phyloP scores from a whole-genome alignment of 176 grass and related monocot genomes.

The Puccinellia tenuiflora region DNA sequence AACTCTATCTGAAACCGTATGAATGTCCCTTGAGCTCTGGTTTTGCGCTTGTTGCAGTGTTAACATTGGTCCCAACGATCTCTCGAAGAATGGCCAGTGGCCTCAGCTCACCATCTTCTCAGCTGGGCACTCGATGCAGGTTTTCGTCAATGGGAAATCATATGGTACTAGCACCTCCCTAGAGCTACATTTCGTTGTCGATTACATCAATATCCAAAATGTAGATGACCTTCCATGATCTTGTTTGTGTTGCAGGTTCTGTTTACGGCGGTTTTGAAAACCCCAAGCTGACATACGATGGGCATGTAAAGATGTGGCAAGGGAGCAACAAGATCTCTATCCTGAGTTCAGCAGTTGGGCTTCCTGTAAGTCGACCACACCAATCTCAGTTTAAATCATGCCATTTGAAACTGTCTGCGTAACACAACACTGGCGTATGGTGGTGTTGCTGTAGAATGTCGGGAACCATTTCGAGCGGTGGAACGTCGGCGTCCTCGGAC shows the following conservation, averaged over 20 bases:
- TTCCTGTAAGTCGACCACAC: constrained; percentile 58
- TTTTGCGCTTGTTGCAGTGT: constrained; percentile 38
- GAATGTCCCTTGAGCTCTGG: background rate
- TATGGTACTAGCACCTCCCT: constrained; percentile 17
- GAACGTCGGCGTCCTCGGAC: constrained; percentile 82
- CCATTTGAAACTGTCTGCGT: background rate
- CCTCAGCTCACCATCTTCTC: constrained; percentile 64
- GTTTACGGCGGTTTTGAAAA: constrained; percentile 47
- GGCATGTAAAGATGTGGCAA: constrained; percentile 61
- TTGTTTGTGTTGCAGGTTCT: constrained; percentile 32
- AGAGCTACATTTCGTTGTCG: background rate
- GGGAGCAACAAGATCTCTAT: constrained; percentile 95
- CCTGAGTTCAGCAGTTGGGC: constrained; percentile 76
- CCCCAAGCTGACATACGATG: constrained; percentile 50
- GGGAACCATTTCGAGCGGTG: constrained; percentile 80
- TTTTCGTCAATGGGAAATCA: constrained; percentile 80
- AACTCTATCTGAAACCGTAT: background rate
- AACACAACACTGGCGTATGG: background rate
- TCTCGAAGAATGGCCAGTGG: constrained; percentile 48
- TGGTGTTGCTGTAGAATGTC: constrained; percentile 47
- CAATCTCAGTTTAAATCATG: background rate
- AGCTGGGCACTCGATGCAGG: constrained; percentile 68
- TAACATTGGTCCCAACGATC: constrained; percentile 52
- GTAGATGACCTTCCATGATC: background rate
- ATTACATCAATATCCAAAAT: background rate